phyloP scores from a whole-genome alignment of 2,329 filamentous ascomycete genomes.

The Epicoccum sorghinum region DNA sequence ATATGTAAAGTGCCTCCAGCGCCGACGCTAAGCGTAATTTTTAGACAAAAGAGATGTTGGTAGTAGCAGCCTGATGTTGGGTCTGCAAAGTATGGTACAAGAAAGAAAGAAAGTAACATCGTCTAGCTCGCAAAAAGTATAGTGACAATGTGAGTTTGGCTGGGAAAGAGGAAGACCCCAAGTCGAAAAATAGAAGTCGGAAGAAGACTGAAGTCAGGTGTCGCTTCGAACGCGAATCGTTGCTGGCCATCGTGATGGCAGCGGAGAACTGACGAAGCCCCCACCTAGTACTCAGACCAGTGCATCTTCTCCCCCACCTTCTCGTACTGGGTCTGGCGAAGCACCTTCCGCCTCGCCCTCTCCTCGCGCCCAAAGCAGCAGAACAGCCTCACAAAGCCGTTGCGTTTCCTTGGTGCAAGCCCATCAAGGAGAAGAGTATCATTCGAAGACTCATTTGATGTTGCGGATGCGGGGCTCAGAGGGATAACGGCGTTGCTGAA shows the following conservation, averaged over 20 bases:
- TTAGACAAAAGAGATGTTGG: background rate
- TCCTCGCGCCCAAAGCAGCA: slow-evolving; percentile 45
- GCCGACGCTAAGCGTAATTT: background rate
- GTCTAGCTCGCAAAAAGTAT: too few species aligned
- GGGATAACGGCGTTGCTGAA: slow-evolving; percentile 46
- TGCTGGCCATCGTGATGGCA: too few species aligned
- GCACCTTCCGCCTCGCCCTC: slow-evolving; percentile 29
- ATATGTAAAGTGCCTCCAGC: background rate
- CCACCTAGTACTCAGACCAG: slow-evolving; percentile 38
- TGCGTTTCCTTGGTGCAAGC: slow-evolving; percentile 38
- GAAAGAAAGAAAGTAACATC: background rate
- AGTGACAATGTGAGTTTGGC: too few species aligned
- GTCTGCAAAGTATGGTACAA: background rate
- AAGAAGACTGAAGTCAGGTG: too few species aligned
- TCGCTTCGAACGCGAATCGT: too few species aligned
- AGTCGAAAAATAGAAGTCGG: too few species aligned
- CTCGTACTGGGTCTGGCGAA: slow-evolving; percentile 33
- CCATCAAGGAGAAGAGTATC: slow-evolving; percentile 34
- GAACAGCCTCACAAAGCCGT: slow-evolving; percentile 38
- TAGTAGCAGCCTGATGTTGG: background rate
- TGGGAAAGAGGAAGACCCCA: too few species aligned
- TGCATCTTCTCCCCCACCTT: slow-evolving; percentile 40
- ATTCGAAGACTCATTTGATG: slow-evolving; percentile 15
- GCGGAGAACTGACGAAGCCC: background rate
- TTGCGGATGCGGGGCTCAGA: slow-evolving; percentile 34